These are phyloP conservation scores for Dipodascus albidus DNA, from an alignment of 805 yeast genomes.

Conservation along the genomic window DNA sequence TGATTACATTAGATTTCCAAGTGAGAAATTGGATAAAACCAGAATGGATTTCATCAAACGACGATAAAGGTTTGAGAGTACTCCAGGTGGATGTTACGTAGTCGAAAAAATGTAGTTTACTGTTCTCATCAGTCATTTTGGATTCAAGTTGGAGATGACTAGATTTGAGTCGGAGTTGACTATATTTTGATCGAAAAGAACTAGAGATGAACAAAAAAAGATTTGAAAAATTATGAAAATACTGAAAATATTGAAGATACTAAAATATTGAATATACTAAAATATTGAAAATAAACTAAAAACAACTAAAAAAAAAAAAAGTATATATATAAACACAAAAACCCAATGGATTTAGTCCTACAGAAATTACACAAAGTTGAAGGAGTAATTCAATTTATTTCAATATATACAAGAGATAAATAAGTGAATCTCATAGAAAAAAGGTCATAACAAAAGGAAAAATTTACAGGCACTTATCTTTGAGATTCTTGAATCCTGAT, in stretches of 20 bases:
- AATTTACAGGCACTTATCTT: slow-evolving; percentile 4
- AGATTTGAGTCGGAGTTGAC: too few species aligned
- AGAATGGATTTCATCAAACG: neutral
- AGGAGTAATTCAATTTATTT: neutral
- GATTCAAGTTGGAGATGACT: neutral
- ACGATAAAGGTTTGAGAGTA: neutral
- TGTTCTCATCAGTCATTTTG: neutral
- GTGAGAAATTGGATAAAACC: neutral
- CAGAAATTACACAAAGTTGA: too few species aligned
- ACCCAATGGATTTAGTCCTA: too few species aligned
- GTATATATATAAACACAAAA: too few species aligned
- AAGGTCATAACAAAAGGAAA: neutral
- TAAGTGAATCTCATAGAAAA: neutral
- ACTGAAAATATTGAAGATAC: too few species aligned
- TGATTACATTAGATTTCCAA: neutral
- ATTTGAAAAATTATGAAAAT: too few species aligned
- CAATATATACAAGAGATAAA: neutral
- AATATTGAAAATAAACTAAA: neutral
- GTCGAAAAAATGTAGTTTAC: neutral
- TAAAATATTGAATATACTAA: too few species aligned
- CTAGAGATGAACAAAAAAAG: neutral
- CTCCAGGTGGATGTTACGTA: neutral
- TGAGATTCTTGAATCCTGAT: slow-evolving; percentile 14
- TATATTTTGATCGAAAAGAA: too few species aligned
- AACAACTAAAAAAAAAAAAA: too few species aligned